Percentiles rank a stretch among this genome's conserved stretches.
phyloP scores from a whole-genome alignment of 2,329 filamentous ascomycete species.

The Myriosclerotinia duriaeana region DNA sequence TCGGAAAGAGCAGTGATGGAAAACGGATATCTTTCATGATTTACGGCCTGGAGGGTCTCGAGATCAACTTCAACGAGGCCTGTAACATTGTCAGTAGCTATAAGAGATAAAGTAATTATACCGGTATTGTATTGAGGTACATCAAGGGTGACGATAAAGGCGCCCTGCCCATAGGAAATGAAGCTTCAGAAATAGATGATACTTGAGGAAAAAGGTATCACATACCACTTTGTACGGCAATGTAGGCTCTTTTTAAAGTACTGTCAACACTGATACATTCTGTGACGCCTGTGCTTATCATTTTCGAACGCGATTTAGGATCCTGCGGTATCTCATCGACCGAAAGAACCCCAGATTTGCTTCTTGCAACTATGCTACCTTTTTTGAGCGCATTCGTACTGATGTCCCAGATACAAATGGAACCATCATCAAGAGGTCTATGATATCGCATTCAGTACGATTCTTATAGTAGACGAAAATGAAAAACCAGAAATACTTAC shows the following conservation, averaged over 20 bases:
- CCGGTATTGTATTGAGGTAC: not conserved
- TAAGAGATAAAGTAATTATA: not conserved
- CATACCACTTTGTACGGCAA: conserved; percentile 72
- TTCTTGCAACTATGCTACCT: conserved; percentile 66
- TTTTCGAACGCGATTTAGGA: conserved; percentile 54
- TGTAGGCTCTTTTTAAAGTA: conserved; percentile 65
- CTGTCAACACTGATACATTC: conserved; percentile 83
- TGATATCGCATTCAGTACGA: conserved; percentile 4
- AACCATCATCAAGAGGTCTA: conserved; percentile 76
- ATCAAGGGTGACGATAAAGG: not conserved
- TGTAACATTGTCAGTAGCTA: conserved; percentile 32
- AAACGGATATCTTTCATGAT: conserved; percentile 72
- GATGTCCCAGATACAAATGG: conserved; percentile 83
- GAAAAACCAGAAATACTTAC: conserved; percentile 8
- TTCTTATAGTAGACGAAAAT: not conserved
- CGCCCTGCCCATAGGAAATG: not conserved
- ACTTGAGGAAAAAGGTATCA: not conserved
- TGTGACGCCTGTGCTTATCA: conserved; percentile 70
- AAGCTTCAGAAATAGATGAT: not conserved
- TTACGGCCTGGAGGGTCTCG: conserved; percentile 66
- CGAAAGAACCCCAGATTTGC: conserved; percentile 65
- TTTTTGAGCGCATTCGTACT: conserved; percentile 54
- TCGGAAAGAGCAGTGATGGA: conserved; percentile 81
- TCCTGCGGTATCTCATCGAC: conserved; percentile 48
- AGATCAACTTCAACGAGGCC: conserved; percentile 81